Evolutionary conservation across 2,329 filamentous ascomycete species (phyloP).

Genomic region (Neonectria punicea): DNA sequence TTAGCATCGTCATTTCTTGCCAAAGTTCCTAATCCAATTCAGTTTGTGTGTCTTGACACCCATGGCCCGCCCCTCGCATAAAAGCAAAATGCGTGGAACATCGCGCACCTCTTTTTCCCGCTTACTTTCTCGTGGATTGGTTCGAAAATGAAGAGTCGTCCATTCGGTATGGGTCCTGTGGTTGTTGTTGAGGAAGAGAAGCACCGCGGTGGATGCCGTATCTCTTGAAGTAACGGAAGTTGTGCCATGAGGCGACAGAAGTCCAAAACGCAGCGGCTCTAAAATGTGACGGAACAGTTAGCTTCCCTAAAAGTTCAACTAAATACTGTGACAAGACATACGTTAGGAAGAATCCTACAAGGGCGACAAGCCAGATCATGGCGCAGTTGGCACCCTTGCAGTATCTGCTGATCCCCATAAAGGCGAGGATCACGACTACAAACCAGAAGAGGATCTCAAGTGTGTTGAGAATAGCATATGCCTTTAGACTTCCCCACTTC

Average conservation of each 20-base stretch:
- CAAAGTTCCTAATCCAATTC: background rate
- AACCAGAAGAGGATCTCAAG: conserved; percentile 43
- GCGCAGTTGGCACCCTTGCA: conserved; percentile 31
- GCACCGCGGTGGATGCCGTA: conserved; percentile 6
- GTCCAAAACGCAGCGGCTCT: conserved; percentile 11
- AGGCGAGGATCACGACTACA: conserved; percentile 38
- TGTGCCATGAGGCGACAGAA: conserved; percentile 8
- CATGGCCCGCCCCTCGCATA: background rate
- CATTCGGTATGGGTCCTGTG: background rate
- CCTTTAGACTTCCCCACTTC: conserved; percentile 37
- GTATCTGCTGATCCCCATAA: conserved; percentile 24
- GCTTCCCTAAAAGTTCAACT: too few relatives aligned
- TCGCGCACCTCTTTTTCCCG: background rate
- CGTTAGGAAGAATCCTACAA: conserved; percentile 20
- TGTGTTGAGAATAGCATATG: conserved; percentile 38
- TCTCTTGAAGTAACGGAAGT: conserved; percentile 15
- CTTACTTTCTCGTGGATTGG: background rate
- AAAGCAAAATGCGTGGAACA: too few relatives aligned
- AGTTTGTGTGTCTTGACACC: background rate
- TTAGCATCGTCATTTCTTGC: background rate
- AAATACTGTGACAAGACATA: background rate
- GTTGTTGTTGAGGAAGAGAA: background rate
- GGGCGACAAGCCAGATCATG: conserved; percentile 25
- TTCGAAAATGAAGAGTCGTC: conserved; percentile 1
- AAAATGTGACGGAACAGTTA: too few relatives aligned